Conservation (phyloP, 2,329 filamentous ascomycete genomes). For the Epicoccum nigrum region DNA sequence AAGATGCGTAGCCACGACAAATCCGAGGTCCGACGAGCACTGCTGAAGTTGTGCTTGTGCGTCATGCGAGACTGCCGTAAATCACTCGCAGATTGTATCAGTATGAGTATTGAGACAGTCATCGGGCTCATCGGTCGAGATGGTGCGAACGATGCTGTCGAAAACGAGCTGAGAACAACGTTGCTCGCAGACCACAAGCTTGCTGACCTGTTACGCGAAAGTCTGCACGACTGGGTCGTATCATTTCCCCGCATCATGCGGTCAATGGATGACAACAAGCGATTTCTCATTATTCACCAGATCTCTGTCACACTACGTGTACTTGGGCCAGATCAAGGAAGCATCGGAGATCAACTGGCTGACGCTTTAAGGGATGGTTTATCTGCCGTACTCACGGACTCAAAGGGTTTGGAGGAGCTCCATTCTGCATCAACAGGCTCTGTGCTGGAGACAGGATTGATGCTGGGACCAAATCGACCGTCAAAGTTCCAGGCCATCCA, state of each 20-base stretch:
- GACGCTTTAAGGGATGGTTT: slow-evolving; percentile 78
- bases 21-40: slow-evolving; percentile 68
- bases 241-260: slow-evolving; percentile 84
- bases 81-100: slow-evolving; percentile 71
- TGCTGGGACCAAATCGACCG: slow-evolving; percentile 25
- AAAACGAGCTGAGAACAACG: slow-evolving; percentile 62
- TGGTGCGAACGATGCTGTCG: slow-evolving; percentile 54
- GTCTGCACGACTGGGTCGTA: slow-evolving; percentile 79
- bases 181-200: slow-evolving; percentile 67
- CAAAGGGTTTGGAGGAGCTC: slow-evolving; percentile 32
- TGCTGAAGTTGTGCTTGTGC: slow-evolving; percentile 74
- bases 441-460: slow-evolving; percentile 23
- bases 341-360: slow-evolving; percentile 70
- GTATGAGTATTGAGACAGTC: slow-evolving; percentile 80
- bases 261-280: slow-evolving; percentile 78
- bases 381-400: slow-evolving; percentile 53
- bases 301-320: slow-evolving; percentile 76
- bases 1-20: slow-evolving; percentile 75
- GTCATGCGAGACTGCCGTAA: slow-evolving; percentile 79
- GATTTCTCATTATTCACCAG: slow-evolving; percentile 73
- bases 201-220: slow-evolving; percentile 69
- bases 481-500: slow-evolving; percentile 65
- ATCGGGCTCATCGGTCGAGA: slow-evolving; percentile 65
- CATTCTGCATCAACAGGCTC: slow-evolving; percentile 10
- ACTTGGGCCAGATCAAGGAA: slow-evolving; percentile 66